Percentiles rank a stretch among this genome's conserved stretches.
Evolutionary conservation across 2,329 filamentous ascomycete species (phyloP).

Genomic region (Phaeosphaeriaceae sp.): DNA sequence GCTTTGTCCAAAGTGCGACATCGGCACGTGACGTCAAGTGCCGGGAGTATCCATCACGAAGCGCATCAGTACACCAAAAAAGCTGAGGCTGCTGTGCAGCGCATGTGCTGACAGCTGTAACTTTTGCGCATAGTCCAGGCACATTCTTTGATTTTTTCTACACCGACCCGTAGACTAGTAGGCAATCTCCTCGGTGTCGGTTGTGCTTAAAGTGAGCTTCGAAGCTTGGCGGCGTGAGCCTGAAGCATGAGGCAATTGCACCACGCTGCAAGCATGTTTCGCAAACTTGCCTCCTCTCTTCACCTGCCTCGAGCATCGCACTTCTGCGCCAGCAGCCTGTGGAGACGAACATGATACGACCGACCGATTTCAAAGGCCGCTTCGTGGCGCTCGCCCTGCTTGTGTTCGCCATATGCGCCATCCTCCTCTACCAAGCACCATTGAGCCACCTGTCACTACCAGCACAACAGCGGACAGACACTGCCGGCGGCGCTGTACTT

Average conservation of each 20-base stretch:
- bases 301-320: not conserved
- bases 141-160: not conserved
- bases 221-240: slow-evolving; percentile 23
- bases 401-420: slow-evolving; percentile 63
- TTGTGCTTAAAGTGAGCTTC: slow-evolving; percentile 9
- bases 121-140: not conserved
- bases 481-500: slow-evolving; percentile 50
- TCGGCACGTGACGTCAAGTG: slow-evolving; percentile 27
- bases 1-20: slow-evolving; percentile 32
- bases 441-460: slow-evolving; percentile 34
- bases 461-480: slow-evolving; percentile 20
- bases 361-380: slow-evolving; percentile 40
- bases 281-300: not conserved
- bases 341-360: slow-evolving; percentile 36
- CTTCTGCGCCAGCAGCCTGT: not conserved
- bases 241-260: slow-evolving; percentile 4
- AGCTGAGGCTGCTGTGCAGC: slow-evolving; percentile 5
- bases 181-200: slow-evolving; percentile 13
- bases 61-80: slow-evolving; percentile 32
- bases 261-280: slow-evolving; percentile 8
- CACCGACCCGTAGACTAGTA: not conserved
- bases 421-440: slow-evolving; percentile 62
- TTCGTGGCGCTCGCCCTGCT: slow-evolving; percentile 59
- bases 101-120: not conserved
- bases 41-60: slow-evolving; percentile 36